Evolutionary conservation across 2,329 filamentous ascomycete species (phyloP).

Genomic region (Fusarium penzigii): DNA sequence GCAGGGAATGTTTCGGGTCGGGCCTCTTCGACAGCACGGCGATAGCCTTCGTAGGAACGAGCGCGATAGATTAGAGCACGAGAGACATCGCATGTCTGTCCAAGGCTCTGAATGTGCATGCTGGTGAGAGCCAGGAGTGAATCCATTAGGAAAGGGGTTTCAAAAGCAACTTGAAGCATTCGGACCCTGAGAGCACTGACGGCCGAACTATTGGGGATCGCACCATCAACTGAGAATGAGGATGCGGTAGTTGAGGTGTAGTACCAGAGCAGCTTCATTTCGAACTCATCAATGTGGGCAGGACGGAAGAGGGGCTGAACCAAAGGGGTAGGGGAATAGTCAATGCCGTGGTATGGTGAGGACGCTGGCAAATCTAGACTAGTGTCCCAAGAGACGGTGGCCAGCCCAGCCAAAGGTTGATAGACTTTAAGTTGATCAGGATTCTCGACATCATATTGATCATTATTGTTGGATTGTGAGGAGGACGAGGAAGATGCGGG

Average conservation of each 20-base stretch:
- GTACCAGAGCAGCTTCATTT: slow-evolving; percentile 59
- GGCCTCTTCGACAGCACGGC: slow-evolving; percentile 50
- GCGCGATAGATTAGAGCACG: slow-evolving; percentile 47
- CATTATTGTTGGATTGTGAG: background rate
- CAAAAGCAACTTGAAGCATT: slow-evolving; percentile 52
- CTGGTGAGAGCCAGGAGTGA: slow-evolving; percentile 53
- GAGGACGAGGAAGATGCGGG: background rate
- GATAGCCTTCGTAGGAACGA: slow-evolving; percentile 52
- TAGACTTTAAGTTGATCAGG: background rate
- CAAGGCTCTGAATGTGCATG: slow-evolving; percentile 48
- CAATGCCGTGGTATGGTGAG: too few species aligned
- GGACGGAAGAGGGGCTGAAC: slow-evolving; percentile 34
- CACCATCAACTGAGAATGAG: slow-evolving; percentile 46
- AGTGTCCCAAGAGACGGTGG: too few species aligned
- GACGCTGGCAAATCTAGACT: too few species aligned
- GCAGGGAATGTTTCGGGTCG: slow-evolving; percentile 48
- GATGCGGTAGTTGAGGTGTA: slow-evolving; percentile 49
- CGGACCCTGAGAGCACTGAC: slow-evolving; percentile 47
- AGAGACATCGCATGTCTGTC: slow-evolving; percentile 39
- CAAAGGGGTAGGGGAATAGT: slow-evolving; percentile 10
- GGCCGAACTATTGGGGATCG: slow-evolving; percentile 33
- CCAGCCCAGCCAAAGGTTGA: too few species aligned
- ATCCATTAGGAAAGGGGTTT: slow-evolving; percentile 56
- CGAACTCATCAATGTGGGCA: slow-evolving; percentile 37
- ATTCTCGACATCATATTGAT: background rate